Base-by-base conservation (phyloP, 2,329 filamentous ascomycete species). In the Laburnicola sp. region DNA sequence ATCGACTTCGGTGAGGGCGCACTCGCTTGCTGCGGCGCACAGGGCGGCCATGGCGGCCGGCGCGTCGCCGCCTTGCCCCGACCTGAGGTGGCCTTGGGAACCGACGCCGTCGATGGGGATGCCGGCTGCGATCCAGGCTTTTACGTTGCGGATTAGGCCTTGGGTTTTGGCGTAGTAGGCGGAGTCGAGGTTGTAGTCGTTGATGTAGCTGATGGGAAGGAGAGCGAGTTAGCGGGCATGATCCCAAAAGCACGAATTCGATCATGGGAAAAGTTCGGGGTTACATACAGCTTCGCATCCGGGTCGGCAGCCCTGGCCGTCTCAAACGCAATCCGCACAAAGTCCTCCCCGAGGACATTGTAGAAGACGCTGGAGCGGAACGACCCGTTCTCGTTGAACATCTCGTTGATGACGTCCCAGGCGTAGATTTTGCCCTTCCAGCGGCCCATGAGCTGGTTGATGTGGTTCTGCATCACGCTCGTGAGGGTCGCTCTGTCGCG, bases 311-410 rank as follows among this genome's bases (percentile, higher is more conserved):
- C 77, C 48, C 82, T 80, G 10, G 88, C 88, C 2, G 87, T 82
- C 55, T 83, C 78, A 73, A 91, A 91, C 5, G 87, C 87, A 64
- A 91, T 87, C 26, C 78, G 76, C 43, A 91, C 84, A 65, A 87
- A 90, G 69, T 84, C 82, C 74, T 90, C 84, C 36, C 87, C 86
- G 2, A 90, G 79, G 1, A 89, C 82, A 11, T 82, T 79, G 62
- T 78, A 86, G 75, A 88, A 90, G 50, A 89, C 84, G 6, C 78
- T 82, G 34, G 75, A 60, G 26, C 86, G 83, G 45, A 87, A 76
- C 3, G 69, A 75, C 23, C 85, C 86, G 59, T 84, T 78, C 60
- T 87, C 76, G 55, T 82, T 79, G 67, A 86, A 82, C 65, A 86
- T 83, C 66, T 87, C 84, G 69, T 87, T 87, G 51, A 83, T 77